Base-by-base conservation (phyloP, 768 basidiomycete genomes). In the Tricholoma sp. region DNA sequence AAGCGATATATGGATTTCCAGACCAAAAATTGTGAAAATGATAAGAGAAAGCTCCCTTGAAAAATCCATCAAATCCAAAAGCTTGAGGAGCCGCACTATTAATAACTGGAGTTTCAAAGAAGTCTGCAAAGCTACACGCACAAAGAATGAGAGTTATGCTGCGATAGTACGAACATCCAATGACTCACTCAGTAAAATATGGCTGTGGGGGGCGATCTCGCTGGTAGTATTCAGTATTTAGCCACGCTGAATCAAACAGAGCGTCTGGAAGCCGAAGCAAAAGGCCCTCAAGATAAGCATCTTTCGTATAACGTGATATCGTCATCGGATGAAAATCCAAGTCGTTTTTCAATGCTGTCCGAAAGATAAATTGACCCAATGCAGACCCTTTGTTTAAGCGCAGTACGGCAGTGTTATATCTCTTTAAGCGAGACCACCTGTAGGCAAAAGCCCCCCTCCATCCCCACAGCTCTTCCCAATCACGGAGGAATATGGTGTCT, bases 401-500 rank as follows among this genome's bases (percentile, higher is more conserved):
- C 58, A 99, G 79, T 10, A 98, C 93, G 2, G 97, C 95, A 11
- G 96, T 98, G 77, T 98, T 98, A 72, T 98, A 98, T 69, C 88
- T 91, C 66, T 89, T 84, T 60, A 95, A 76, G 50, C 92, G 86
- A 19, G 90, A 92, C 96, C 96, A 99, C 2, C 96, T 81, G 70
- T 98, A 98, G 7, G 96, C 95, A 64, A 97, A 99, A 16, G 94
- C 94, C 37, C 95, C 95, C 64, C 88, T 85, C 88, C 91, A 97
- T 27, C 92, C 93, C 93, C 93, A 98, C 5, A 99, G 76, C 63
- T 98, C 96, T 68, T 97, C 95, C 97, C 97, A 99, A 67, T 99
- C 96, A 19, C 97, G 88, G 31, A 99, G 74, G 63, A 99, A 85
- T 61, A 99, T 84, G 8, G 94, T 98, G 69, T 98, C 97, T 9